These are phyloP conservation scores for Quercus lobata DNA, from an alignment of 331 rosid genomes.

Conservation along the genomic window DNA sequence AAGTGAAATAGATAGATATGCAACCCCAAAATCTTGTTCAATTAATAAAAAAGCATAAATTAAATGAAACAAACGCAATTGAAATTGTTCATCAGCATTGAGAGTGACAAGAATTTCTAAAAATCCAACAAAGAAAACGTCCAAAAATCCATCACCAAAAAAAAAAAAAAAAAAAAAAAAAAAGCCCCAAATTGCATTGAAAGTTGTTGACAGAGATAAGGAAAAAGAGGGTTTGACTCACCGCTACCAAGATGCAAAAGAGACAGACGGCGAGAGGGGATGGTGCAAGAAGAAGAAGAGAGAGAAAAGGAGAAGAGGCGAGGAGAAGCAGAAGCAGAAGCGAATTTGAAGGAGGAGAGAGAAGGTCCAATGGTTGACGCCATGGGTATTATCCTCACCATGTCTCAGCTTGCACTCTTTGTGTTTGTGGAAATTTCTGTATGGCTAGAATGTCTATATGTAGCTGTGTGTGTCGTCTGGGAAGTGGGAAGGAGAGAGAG, in stretches of 20 bases:
- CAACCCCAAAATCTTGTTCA: not conserved
- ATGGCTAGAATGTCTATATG: not conserved
- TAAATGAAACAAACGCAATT: not conserved
- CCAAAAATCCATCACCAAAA: not conserved
- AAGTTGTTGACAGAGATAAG: not conserved
- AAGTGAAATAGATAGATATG: not conserved
- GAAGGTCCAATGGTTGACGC: conserved; percentile 76
- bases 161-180: no score
- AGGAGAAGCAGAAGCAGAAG: conserved; percentile 32
- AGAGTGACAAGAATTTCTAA: not conserved
- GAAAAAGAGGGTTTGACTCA: conserved; percentile 16
- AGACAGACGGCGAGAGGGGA: conserved; percentile 43
- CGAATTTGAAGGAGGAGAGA: conserved; percentile 47
- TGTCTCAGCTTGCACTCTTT: conserved; percentile 9
- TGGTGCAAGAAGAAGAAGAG: conserved; percentile 30
- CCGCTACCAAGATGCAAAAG: conserved; percentile 41
- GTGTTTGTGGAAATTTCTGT: not conserved
- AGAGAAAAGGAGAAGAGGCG: conserved; percentile 30
- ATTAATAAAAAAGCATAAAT: not conserved
- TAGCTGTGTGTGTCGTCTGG: not conserved
- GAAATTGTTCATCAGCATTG: not conserved
- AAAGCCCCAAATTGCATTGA: not conserved
- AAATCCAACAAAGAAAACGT: not conserved
- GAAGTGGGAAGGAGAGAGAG: no score
- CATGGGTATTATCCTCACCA: conserved; percentile 69